Base-by-base conservation (phyloP, 2,329 filamentous ascomycete species). In the Penicillium thymicola region DNA sequence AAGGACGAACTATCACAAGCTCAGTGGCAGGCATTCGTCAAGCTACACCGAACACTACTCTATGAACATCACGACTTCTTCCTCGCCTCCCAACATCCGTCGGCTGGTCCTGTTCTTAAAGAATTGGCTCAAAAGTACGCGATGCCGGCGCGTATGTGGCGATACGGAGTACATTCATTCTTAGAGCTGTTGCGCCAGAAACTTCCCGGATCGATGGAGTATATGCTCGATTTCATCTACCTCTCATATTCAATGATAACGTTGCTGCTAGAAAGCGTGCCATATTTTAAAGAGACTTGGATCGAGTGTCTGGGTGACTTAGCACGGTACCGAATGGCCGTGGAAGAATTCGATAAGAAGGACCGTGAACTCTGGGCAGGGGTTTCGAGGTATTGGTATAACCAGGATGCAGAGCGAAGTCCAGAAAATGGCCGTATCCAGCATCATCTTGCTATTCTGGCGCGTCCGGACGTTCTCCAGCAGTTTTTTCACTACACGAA, bases 91-190 rank as follows among this genome's bases (percentile, higher is more conserved):
- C 92, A 97, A 63, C 92, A 97, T 67, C 92, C 91, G 0, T 88
- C 87, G 0, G 90, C 91, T 0, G 89, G 82, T 25, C 80, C 81
- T 0, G 84, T 87, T 0, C 71, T 97, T 0, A 81, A 83, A 3
- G 78, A 84, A 0, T 73, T 97, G 0, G 88, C 92, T 0, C 82
- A 82, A 0, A 94, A 94, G 59, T 96, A 96, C 64, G 86, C 86
- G 0, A 97, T 97, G 90, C 92, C 93, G 0, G 91, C 90, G 0
- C 80, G 93, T 0, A 94, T 97, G 89, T 97, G 94, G 94, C 82
- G 90, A 0, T 90, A 96, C 65, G 93, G 90, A 0, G 97, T 97
- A 4, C 91, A 95, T 68, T 87, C 85, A 0, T 94, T 94, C 55
- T 79, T 96, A 0, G 90, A 96, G 62, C 71, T 95, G 0, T 72